phyloP scores from a whole-genome alignment of 129 eudicot genomes.

The Flaveria bidentis region DNA sequence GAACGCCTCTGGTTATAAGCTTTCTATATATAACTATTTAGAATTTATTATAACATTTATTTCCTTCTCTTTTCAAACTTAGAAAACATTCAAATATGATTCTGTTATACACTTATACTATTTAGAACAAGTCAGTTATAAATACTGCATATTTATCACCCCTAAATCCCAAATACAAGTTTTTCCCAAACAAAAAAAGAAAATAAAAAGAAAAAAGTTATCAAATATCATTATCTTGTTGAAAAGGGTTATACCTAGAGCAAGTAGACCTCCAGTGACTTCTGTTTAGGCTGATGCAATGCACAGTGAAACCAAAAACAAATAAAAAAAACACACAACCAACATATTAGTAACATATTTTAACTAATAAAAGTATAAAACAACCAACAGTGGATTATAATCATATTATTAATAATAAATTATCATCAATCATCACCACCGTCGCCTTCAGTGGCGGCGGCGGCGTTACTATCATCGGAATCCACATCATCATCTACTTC shows the following conservation, averaged over 20 bases:
- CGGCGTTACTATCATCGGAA: constrained; percentile 20
- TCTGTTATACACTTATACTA: no score
- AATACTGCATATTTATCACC: no score
- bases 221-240: constrained; percentile 10
- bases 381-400: not conserved
- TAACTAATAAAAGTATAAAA: not conserved
- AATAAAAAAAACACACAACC: not conserved
- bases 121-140: no score
- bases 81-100: no score
- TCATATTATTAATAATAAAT: not conserved
- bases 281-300: constrained; percentile 32
- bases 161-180: no score
- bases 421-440: not conserved
- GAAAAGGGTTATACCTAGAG: constrained; percentile 29
- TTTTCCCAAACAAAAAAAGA: no score
- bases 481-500: constrained; percentile 25
- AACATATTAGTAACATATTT: not conserved
- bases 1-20: no score
- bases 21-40: no score
- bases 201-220: not conserved
- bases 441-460: constrained; percentile 36
- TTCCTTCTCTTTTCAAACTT: no score
- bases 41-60: no score
- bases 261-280: constrained; percentile 36
- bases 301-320: constrained; percentile 26